These are phyloP conservation scores for Hirschfeldia incana DNA, from an alignment of 345 rosid species.

Conservation along the genomic window DNA sequence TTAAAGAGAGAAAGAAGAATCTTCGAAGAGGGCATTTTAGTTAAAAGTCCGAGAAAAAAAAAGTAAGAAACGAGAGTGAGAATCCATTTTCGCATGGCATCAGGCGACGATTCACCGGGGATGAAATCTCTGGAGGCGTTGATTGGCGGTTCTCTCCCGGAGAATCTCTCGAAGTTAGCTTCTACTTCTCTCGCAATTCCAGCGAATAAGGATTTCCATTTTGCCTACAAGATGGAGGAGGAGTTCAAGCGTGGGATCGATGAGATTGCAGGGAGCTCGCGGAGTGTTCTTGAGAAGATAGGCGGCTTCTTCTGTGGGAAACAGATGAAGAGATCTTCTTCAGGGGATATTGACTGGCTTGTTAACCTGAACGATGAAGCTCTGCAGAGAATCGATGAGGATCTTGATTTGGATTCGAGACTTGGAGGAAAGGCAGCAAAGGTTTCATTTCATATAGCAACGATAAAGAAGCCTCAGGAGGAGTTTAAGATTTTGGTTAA, in stretches of 20 bases:
- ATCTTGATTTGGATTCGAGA: not conserved
- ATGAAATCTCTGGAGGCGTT: slow-evolving; percentile 42
- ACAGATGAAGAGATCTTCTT: slow-evolving; percentile 35
- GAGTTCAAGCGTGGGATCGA: slow-evolving; percentile 61
- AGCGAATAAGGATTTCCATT: slow-evolving; percentile 61
- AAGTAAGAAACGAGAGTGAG: too few species aligned
- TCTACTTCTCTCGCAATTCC: slow-evolving; percentile 55
- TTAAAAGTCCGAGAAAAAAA: too few species aligned
- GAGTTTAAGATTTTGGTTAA: slow-evolving; percentile 65
- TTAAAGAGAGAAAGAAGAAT: too few species aligned
- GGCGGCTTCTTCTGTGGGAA: slow-evolving; percentile 47
- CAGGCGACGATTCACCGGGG: slow-evolving; percentile 24
- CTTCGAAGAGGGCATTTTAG: too few species aligned
- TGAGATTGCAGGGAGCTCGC: slow-evolving; percentile 43
- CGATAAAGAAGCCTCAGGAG: slow-evolving; percentile 75
- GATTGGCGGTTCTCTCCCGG: slow-evolving; percentile 41
- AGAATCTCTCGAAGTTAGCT: slow-evolving; percentile 51
- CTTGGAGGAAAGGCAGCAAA: slow-evolving; percentile 50
- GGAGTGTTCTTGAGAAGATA: slow-evolving; percentile 51
- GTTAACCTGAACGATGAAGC: slow-evolving; percentile 60
- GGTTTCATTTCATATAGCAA: slow-evolving; percentile 68
- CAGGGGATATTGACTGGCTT: slow-evolving; percentile 55
- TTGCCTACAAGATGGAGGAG: slow-evolving; percentile 58
- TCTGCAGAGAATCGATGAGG: slow-evolving; percentile 57
- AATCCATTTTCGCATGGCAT: not conserved